Evolutionary conservation across 176 grass and related monocot genomes (phyloP).

Genomic region (Aechmea fasciata): DNA sequence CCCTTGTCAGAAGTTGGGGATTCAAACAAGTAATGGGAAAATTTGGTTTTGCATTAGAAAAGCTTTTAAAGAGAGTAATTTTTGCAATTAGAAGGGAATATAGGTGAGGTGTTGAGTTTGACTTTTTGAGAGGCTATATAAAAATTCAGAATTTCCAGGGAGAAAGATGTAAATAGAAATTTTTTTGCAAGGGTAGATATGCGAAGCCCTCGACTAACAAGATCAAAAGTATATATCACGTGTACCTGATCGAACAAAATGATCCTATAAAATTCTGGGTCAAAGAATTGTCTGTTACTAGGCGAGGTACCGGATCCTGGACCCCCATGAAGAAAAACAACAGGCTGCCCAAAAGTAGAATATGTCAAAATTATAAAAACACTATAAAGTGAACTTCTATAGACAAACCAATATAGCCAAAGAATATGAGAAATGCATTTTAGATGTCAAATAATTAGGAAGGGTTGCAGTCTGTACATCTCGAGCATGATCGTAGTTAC

Average conservation of each 20-base stretch:
- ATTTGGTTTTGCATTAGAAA: too few species aligned
- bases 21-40: background rate
- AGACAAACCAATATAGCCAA: background rate
- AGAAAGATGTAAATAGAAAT: too few species aligned
- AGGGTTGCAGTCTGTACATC: too few species aligned
- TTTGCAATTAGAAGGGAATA: too few species aligned
- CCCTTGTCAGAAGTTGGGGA: background rate
- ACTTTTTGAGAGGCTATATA: too few species aligned
- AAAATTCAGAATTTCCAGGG: too few species aligned
- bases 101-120: too few species aligned
- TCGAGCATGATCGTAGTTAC: too few species aligned
- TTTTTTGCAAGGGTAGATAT: too few species aligned
- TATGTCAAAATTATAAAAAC: background rate
- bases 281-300: slow-evolving; percentile 65
- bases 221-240: background rate
- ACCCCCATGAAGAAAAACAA: slow-evolving; percentile 81
- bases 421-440: background rate
- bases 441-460: too few species aligned
- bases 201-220: background rate
- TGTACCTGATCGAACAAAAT: slow-evolving; percentile 79
- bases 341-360: slow-evolving; percentile 39
- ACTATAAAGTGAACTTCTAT: background rate
- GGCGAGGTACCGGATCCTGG: slow-evolving; percentile 71
- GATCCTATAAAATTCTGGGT: slow-evolving; percentile 73
- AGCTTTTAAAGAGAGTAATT: too few species aligned